These are phyloP conservation scores for Ceratocystis variospora DNA, from an alignment of 2,329 filamentous ascomycete genomes.

Conservation along the genomic window DNA sequence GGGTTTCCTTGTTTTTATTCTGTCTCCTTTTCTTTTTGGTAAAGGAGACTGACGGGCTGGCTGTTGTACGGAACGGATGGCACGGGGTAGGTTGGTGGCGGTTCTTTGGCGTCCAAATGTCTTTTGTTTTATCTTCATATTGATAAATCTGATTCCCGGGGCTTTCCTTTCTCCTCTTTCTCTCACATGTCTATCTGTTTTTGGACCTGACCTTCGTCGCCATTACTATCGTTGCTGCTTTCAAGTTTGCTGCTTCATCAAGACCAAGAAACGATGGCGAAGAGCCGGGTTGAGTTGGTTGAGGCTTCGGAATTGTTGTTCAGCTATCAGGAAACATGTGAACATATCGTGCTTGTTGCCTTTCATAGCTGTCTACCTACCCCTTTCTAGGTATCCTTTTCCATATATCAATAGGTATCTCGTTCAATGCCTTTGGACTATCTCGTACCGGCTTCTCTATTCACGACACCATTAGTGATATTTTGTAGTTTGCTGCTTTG, in stretches of 20 bases:
- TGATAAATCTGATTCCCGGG: conserved; percentile 1
- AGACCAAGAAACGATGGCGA: not conserved
- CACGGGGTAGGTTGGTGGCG: too few species aligned
- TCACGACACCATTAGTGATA: too few species aligned
- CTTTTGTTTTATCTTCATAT: not conserved
- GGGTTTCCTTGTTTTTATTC: conserved; percentile 5
- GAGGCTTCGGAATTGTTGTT: too few species aligned
- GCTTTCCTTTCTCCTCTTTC: conserved; percentile 3
- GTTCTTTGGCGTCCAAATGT: conserved; percentile 13
- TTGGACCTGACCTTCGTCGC: not conserved
- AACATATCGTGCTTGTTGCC: not conserved
- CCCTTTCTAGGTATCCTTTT: too few species aligned
- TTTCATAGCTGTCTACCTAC: too few species aligned
- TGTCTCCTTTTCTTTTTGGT: not conserved
- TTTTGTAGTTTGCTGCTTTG: too few species aligned
- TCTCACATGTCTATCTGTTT: not conserved
- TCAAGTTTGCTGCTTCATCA: not conserved
- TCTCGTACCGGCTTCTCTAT: too few species aligned
- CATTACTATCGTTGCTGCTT: not conserved
- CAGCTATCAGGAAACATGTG: too few species aligned
- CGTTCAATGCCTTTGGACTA: too few species aligned
- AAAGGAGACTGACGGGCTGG: not conserved
- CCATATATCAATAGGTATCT: too few species aligned
- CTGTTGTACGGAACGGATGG: not conserved
- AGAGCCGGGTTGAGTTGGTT: too few species aligned